Base-by-base conservation (phyloP, 179 eudicot genomes). In the Spergularia azorica region DNA sequence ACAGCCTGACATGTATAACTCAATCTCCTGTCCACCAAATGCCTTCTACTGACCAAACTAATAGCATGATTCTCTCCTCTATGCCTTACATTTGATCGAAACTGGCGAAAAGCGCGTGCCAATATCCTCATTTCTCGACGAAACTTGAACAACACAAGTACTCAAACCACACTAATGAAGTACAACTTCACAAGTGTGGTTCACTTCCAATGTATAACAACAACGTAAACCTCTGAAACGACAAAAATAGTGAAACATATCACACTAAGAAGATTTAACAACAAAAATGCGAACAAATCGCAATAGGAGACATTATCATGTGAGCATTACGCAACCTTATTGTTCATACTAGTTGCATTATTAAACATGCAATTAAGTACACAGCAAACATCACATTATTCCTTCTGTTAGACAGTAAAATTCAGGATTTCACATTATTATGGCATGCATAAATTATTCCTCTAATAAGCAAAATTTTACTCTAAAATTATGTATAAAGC, bases 71-170 rank as follows among this genome's bases (percentile, higher is more conserved):
- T 52, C 38, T 69, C 83, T 60, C 79, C 84, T 73, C 43, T 73
- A 78, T 59, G 81, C 79, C 81, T 81, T 73, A 84, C 76, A 70
- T 77, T 81, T 67, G 89, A 79, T 78, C 60, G 80, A 77, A 81
- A 76, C 63, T 70, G 87, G 72, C 87, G 70, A 70, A 76, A 54
- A 11, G 86, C 76, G 15, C 82, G 89, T 69, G 84, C 72, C 72
- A 88, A 54, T 20, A 68, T 63, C 76, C 93, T 87, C 97, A 93
- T 91, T 71, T 39, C 70, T 11, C 72, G 67, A 17, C 59, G 18
- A 21, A 71, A 50, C 55, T 32, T 39, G 26, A 76, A 73, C 57
- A 75, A 71, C 26, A 43, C 56, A 73, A 75, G 1, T 17, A 66
- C 15, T 60, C 63, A 65, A 56, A 56, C 79, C 83, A 50, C 82